phyloP scores from a whole-genome alignment of 2,329 filamentous ascomycete species.

The Laburnicola sp. region DNA sequence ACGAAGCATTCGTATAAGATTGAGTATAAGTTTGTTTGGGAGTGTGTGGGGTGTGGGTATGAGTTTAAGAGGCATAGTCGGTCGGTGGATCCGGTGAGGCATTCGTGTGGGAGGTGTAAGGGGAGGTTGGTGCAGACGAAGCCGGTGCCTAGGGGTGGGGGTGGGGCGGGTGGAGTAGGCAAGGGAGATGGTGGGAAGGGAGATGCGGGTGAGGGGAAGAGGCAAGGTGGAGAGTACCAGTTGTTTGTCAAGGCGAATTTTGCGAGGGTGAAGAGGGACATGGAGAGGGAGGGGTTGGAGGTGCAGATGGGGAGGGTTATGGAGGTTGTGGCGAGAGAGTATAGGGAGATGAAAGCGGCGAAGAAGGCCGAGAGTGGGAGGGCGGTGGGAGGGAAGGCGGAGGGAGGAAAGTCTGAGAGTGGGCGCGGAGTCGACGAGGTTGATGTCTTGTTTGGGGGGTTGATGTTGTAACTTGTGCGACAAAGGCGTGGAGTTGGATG shows the following conservation, averaged over 20 bases:
- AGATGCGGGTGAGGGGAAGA: no score
- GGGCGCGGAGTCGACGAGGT: constrained; percentile 23
- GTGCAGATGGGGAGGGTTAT: constrained; percentile 63
- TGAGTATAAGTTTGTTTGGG: constrained; percentile 90
- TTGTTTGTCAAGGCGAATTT: constrained; percentile 70
- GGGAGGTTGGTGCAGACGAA: constrained; percentile 71
- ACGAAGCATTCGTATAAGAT: constrained; percentile 91
- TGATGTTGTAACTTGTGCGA: no score
- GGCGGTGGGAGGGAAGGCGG: constrained; percentile 9
- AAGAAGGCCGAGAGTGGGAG: no score
- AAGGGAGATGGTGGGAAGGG: no score
- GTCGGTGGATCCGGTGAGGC: constrained; percentile 73
- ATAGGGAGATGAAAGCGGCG: constrained; percentile 55
- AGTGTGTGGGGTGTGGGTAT: constrained; percentile 67
- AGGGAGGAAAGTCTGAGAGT: constrained; percentile 24
- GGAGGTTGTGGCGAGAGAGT: constrained; percentile 66
- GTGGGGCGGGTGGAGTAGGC: no score
- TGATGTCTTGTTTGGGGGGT: no score
- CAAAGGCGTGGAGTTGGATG: no score
- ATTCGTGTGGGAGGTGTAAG: constrained; percentile 79
- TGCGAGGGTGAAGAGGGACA: constrained; percentile 47
- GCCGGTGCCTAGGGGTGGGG: constrained; percentile 65
- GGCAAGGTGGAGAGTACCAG: constrained; percentile 56
- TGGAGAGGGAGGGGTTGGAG: constrained; percentile 57
- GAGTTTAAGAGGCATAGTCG: constrained; percentile 84